These are phyloP conservation scores for Crithidia thermophila DNA, from an alignment of 208 protist species.

Conservation along the genomic window DNA sequence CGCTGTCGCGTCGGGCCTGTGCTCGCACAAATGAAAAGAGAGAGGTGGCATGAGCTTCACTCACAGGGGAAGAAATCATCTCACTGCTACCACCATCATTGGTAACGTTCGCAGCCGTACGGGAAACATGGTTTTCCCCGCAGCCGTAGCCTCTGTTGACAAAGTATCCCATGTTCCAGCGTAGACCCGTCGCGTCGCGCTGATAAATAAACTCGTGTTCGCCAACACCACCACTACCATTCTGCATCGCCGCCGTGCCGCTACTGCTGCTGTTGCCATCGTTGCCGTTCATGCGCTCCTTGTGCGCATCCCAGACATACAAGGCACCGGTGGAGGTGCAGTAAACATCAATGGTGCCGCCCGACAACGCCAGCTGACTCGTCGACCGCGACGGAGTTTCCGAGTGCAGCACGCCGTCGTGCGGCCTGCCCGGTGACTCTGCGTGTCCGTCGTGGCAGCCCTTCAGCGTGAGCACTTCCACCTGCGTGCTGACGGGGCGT, in stretches of 20 bases:
- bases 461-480: conserved; percentile 16
- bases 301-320: conserved; percentile 13
- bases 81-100: background rate
- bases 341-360: conserved; percentile 13
- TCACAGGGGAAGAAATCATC: background rate
- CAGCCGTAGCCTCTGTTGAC: background rate
- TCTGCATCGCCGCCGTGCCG: no score
- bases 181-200: conserved; percentile 7
- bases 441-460: background rate
- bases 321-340: conserved; percentile 4
- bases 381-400: background rate
- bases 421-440: background rate
- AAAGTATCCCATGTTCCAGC: conserved; percentile 13
- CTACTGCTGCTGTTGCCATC: no score
- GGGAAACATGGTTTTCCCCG: background rate
- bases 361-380: background rate
- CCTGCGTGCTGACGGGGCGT: conserved; percentile 8
- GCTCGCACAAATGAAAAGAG: conserved; percentile 18
- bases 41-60: background rate
- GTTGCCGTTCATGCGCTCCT: background rate
- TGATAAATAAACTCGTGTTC: conserved; percentile 15
- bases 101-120: no score
- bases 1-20: background rate
- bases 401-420: background rate
- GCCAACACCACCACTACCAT: no score